These are phyloP conservation scores for Tetrahymena malaccensis DNA, from an alignment of 73 alveolate genomes.

Conservation along the genomic window DNA sequence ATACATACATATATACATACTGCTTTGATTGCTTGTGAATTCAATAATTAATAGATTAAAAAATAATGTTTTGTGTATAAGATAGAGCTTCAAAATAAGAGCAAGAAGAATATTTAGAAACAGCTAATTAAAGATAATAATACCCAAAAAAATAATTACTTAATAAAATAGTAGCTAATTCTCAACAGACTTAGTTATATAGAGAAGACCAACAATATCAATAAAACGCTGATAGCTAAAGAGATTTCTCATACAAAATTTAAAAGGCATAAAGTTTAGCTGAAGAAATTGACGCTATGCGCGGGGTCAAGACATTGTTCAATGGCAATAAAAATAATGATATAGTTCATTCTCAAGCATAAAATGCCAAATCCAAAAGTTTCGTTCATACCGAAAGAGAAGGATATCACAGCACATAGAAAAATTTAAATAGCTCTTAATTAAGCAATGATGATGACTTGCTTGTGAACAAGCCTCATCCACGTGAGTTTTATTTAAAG, in stretches of 20 bases:
- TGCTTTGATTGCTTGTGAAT: background rate
- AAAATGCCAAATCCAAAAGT: background rate
- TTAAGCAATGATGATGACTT: background rate
- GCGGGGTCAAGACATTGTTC: background rate
- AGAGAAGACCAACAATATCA: background rate
- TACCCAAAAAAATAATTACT: background rate
- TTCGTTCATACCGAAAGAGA: background rate
- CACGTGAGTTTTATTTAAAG: background rate
- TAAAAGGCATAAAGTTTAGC: background rate
- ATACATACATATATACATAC: too few relatives aligned
- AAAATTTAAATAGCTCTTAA: background rate
- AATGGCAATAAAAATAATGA: background rate
- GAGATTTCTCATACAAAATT: background rate
- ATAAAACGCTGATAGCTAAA: background rate
- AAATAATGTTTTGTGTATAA: background rate
- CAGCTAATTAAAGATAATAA: background rate
- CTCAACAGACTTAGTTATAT: background rate
- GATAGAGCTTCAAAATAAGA: background rate
- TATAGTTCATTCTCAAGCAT: background rate
- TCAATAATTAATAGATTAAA: background rate
- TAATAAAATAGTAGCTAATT: background rate
- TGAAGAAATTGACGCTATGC: background rate
- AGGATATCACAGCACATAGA: background rate
- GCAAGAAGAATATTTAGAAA: background rate
- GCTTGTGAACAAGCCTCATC: background rate